phyloP scores from a whole-genome alignment of 352 stramenopile species.

The Phytophthora citricola region DNA sequence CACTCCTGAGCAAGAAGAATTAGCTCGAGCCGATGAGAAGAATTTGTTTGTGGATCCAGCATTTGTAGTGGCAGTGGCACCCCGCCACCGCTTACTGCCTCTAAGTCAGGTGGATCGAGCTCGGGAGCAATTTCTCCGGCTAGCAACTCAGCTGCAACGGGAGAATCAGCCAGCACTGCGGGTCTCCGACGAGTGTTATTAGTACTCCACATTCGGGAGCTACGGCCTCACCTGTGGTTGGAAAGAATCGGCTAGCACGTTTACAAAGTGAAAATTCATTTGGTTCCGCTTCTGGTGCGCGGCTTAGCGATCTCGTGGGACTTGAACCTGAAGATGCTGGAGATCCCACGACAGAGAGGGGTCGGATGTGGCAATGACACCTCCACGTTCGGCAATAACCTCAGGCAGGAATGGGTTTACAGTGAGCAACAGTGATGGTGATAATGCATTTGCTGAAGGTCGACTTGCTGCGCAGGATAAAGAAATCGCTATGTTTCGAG shows the following conservation, averaged over 20 bases:
- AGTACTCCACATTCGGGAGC: slow-evolving; percentile 11
- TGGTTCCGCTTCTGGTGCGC: slow-evolving; percentile 25
- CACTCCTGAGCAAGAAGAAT: slow-evolving; percentile 55
- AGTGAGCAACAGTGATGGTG: slow-evolving; percentile 10
- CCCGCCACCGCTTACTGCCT: slow-evolving; percentile 5
- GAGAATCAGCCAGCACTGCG: slow-evolving; percentile 22
- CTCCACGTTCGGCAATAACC: slow-evolving; percentile 13
- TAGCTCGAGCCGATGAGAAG: slow-evolving; percentile 64
- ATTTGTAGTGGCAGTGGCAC: slow-evolving; percentile 33
- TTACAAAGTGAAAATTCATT: slow-evolving; percentile 40
- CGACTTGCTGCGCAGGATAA: slow-evolving; percentile 70
- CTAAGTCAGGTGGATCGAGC: slow-evolving; percentile 14
- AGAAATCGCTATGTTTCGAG: slow-evolving; percentile 73
- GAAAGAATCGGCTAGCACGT: slow-evolving; percentile 21
- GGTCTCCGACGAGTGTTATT: slow-evolving; percentile 23
- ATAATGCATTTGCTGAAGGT: slow-evolving; percentile 60
- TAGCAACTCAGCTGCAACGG: slow-evolving; percentile 25
- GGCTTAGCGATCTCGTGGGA: slow-evolving; percentile 44
- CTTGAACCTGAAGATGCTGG: slow-evolving; percentile 33
- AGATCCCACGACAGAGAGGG: slow-evolving; percentile 7
- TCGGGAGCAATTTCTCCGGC: slow-evolving; percentile 30
- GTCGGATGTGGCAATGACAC: slow-evolving; percentile 15
- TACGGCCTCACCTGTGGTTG: slow-evolving; percentile 12
- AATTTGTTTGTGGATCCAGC: slow-evolving; percentile 80
- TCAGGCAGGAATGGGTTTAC: slow-evolving; percentile 25